phyloP scores from a whole-genome alignment of 1,284 basidiomycete species.

The Ceratobasidium papillatum region DNA sequence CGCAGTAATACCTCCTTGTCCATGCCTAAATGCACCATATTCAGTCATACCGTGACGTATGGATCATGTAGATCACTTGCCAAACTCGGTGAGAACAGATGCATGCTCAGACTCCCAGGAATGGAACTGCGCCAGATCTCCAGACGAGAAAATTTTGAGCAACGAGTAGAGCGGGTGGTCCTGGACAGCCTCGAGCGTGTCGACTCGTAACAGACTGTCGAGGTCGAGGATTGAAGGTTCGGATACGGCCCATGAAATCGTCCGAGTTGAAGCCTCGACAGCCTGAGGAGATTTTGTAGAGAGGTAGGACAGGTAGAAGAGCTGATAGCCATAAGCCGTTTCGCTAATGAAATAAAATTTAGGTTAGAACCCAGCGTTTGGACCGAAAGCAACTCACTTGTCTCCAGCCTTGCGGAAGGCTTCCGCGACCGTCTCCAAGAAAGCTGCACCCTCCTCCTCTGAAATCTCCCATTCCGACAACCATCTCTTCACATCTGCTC shows the following conservation, averaged over 20 bases:
- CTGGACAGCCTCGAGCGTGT: constrained; percentile 74
- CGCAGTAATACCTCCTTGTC: constrained; percentile 68
- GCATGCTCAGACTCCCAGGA: constrained; percentile 69
- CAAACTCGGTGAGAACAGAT: constrained; percentile 64
- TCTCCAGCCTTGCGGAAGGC: constrained; percentile 67
- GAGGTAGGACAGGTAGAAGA: constrained; percentile 68
- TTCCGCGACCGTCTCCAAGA: constrained; percentile 73
- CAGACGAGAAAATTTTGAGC: constrained; percentile 75
- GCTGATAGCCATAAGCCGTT: constrained; percentile 68
- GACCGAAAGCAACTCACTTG: constrained; percentile 57
- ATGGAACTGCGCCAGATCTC: constrained; percentile 70
- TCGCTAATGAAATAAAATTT: constrained; percentile 56
- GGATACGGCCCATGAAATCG: constrained; percentile 73
- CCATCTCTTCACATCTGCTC: constrained; percentile 74
- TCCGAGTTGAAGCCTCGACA: constrained; percentile 65
- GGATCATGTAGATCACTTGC: constrained; percentile 57
- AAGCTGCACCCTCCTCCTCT: constrained; percentile 70
- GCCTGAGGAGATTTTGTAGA: constrained; percentile 62
- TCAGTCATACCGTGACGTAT: not conserved
- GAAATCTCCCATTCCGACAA: constrained; percentile 80
- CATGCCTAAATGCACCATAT: constrained; percentile 55
- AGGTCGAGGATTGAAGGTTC: constrained; percentile 80
- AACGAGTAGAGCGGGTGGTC: constrained; percentile 73
- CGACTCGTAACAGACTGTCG: constrained; percentile 79
- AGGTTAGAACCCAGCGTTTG: constrained; percentile 31